Conservation (phyloP, 1,139 yeast species). For the Diutina pseudorugosa region DNA sequence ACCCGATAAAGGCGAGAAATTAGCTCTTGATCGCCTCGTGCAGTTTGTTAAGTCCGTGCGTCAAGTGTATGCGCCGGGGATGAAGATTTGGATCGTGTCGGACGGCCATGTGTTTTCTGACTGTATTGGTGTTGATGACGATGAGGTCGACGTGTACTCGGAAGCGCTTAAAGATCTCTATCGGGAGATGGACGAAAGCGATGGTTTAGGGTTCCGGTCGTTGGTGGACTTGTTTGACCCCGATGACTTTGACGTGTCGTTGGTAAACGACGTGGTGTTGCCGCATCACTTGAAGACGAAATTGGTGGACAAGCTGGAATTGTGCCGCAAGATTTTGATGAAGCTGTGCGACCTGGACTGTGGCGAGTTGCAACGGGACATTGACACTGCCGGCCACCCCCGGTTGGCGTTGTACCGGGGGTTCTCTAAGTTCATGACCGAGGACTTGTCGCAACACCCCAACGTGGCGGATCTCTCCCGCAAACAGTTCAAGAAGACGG, state of each 20-base stretch:
- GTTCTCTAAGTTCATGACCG: conserved; percentile 46
- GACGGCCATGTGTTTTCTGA: conserved; percentile 60
- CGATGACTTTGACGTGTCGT: conserved; percentile 11
- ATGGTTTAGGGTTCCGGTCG: background rate
- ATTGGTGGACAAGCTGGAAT: conserved; percentile 22
- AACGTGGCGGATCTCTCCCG: conserved; percentile 25
- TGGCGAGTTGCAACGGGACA: conserved; percentile 23
- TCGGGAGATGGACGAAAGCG: conserved; percentile 7
- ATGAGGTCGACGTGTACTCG: conserved; percentile 36
- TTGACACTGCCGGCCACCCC: conserved; percentile 33
- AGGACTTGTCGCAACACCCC: conserved; percentile 36
- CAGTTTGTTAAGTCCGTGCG: conserved; percentile 20
- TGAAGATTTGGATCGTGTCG: conserved; percentile 44
- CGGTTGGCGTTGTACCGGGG: conserved; percentile 43
- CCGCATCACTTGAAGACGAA: conserved; percentile 23
- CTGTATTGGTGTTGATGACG: conserved; percentile 46
- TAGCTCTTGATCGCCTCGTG: conserved; percentile 23
- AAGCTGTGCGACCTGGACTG: conserved; percentile 28
- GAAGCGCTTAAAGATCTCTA: conserved; percentile 30
- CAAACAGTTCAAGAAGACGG: conserved; percentile 37
- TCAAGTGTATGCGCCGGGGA: conserved; percentile 40
- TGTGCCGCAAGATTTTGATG: conserved; percentile 25
- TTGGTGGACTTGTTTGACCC: conserved; percentile 12
- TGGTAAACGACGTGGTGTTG: conserved; percentile 15
- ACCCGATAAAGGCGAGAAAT: conserved; percentile 38